These are phyloP conservation scores for Colletotrichum sp. DNA, from an alignment of 2,329 filamentous ascomycete species.

Conservation along the genomic window DNA sequence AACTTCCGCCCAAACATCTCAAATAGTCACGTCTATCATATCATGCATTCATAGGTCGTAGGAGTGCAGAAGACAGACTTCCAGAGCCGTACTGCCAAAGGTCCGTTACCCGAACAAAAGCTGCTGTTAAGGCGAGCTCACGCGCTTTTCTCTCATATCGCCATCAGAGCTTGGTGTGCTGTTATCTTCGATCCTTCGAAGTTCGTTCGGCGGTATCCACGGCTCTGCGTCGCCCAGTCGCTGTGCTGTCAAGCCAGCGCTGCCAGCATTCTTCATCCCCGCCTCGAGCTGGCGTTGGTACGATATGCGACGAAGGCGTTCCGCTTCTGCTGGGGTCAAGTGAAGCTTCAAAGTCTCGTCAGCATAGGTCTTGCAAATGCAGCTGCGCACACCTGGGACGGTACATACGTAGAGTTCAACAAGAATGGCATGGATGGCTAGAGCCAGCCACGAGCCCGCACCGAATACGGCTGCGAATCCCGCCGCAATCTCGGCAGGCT, in stretches of 20 bases:
- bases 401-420: constrained; percentile 31
- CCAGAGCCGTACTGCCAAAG: background rate
- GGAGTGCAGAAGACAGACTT: background rate
- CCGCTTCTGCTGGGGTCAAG: constrained; percentile 54
- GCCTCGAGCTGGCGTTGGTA: constrained; percentile 59
- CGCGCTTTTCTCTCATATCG: background rate
- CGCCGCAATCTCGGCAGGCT: constrained; percentile 37
- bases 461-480: constrained; percentile 53
- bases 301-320: constrained; percentile 54
- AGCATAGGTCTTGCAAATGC: background rate
- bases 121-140: background rate
- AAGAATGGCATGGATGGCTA: constrained; percentile 19
- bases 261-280: constrained; percentile 51
- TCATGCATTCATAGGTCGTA: background rate
- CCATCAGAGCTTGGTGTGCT: background rate
- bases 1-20: background rate
- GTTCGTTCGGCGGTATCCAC: constrained; percentile 10
- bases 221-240: constrained; percentile 40
- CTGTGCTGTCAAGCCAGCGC: constrained; percentile 47
- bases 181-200: background rate
- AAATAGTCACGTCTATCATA: background rate
- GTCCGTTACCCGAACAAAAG: background rate
- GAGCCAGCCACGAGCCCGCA: constrained; percentile 47
- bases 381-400: background rate
- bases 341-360: constrained; percentile 39